Evolutionary conservation across 1,284 basidiomycete species (phyloP), one percentile per base, ranked within the genome.

Genomic region (Naganishia sp.): DNA sequence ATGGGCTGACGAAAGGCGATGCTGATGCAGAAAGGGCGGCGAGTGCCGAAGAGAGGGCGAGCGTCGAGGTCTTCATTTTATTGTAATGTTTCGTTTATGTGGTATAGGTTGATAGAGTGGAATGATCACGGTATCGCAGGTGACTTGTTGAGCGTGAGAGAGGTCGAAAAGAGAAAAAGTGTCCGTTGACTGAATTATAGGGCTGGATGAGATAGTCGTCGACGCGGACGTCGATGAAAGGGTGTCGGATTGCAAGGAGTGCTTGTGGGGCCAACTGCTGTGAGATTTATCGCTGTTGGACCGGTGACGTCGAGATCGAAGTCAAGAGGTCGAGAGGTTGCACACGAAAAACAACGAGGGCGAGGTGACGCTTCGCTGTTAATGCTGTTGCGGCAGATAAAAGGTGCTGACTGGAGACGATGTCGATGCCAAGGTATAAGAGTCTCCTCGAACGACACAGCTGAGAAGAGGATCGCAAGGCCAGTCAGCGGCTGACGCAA

Each of bases 161-260:
- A 49, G 35, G 43, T 23, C 23, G 46, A 25, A 25, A 23, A 21
- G 47, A n/a, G 11, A 50, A 51, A 50, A 61, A 61, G 47, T 61
- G 57, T 61, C 57, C 57, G 57, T 61, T 49, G 57, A 35, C 35
- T 61, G 47, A 50, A 61, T 61, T 61, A 61, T 61, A 61, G 32
- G 39, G 25, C 57, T 39, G 23, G 31, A 28, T 25, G 47, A 50
- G 47, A 25, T 35, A 28, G 47, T n/a, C 57, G 45, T 41, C 47
- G 56, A 58, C 45, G 25, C 18, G 10, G 28, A 18, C 10, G 35
- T 50, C 57, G 35, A 50, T 11, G 35, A 18, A 28, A 23, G 13
- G 47, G 21, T 51, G 21, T 23, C 15, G 15, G 28, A 39, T 7
- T 23, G 32, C 31, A 61, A 51, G 39, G 57, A 61, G 47, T 50